phyloP scores from a whole-genome alignment of 345 rosid genomes.

The Toxicodendron radicans region DNA sequence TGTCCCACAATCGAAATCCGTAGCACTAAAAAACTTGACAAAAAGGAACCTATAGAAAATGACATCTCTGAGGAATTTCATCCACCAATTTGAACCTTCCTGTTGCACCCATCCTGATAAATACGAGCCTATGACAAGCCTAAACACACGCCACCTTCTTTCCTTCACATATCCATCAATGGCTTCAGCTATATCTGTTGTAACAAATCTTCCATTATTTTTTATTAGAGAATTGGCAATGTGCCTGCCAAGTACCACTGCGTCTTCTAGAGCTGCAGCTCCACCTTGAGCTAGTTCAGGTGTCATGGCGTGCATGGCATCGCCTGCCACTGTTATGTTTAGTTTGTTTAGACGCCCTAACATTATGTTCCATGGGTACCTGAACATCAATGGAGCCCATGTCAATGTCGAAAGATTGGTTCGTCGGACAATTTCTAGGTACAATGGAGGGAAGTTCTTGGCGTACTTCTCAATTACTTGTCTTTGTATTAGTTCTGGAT shows the following conservation, averaged over 20 bases:
- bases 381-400: constrained; percentile 34
- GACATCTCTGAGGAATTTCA: constrained; percentile 30
- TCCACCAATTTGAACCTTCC: constrained; percentile 33
- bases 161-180: constrained; percentile 26
- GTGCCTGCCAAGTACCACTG: constrained; percentile 38
- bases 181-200: constrained; percentile 14
- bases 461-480: constrained; percentile 25
- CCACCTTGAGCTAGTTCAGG: constrained; percentile 55
- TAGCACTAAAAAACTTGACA: neutral
- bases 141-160: constrained; percentile 34
- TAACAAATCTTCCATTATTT: constrained; percentile 4
- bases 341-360: constrained; percentile 32
- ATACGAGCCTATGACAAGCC: constrained; percentile 27
- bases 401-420: constrained; percentile 31
- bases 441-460: constrained; percentile 27
- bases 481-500: constrained; percentile 29
- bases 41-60: constrained; percentile 23
- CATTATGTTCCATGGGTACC: constrained; percentile 42
- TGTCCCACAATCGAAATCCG: constrained; percentile 36
- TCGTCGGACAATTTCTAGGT: constrained; percentile 23
- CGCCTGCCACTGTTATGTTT: constrained; percentile 43
- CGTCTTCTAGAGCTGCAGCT: constrained; percentile 41
- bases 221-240: constrained; percentile 12
- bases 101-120: constrained; percentile 42
- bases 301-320: constrained; percentile 58